Percentiles rank a stretch among this genome's conserved stretches.
These are phyloP conservation scores for Tulasnella sp. DNA, from an alignment of 768 basidiomycete species.

Conservation along the genomic window DNA sequence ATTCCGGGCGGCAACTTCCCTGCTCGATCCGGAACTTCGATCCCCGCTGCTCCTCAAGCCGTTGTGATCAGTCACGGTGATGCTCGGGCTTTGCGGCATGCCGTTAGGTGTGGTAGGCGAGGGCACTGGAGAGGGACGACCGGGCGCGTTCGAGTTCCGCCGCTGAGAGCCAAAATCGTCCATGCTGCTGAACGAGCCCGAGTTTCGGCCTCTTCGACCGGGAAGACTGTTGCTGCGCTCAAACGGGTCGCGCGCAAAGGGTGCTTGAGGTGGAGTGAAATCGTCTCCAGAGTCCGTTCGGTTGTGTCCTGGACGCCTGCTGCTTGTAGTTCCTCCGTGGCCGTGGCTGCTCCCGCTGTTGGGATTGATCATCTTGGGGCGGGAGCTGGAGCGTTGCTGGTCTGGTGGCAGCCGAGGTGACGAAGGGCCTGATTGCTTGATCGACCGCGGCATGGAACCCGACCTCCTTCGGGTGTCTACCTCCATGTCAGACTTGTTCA, in stretches of 20 bases:
- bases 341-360: background rate
- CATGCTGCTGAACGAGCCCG: slow-evolving; percentile 17
- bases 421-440: background rate
- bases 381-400: background rate
- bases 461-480: background rate
- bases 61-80: slow-evolving; percentile 24
- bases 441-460: slow-evolving; percentile 13
- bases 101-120: background rate
- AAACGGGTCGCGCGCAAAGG: slow-evolving; percentile 27
- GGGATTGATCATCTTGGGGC: background rate
- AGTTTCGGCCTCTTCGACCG: slow-evolving; percentile 1
- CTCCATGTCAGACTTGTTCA: background rate
- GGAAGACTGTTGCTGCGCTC: slow-evolving; percentile 18
- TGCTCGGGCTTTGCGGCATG: slow-evolving; percentile 29
- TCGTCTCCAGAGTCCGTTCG: slow-evolving; percentile 13
- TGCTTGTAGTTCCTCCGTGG: background rate
- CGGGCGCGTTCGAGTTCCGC: background rate
- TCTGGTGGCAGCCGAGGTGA: slow-evolving; percentile 13
- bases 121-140: background rate
- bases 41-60: background rate
- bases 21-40: slow-evolving; percentile 11
- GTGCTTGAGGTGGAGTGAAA: slow-evolving; percentile 31
- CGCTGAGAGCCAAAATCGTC: background rate
- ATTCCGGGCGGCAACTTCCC: background rate
- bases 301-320: background rate